A percentile compares a stretch with the other conserved stretches of the same genome.
Evolutionary conservation across 1,284 basidiomycete genomes (phyloP).

Genomic region (Ceratobasidium papillatum): DNA sequence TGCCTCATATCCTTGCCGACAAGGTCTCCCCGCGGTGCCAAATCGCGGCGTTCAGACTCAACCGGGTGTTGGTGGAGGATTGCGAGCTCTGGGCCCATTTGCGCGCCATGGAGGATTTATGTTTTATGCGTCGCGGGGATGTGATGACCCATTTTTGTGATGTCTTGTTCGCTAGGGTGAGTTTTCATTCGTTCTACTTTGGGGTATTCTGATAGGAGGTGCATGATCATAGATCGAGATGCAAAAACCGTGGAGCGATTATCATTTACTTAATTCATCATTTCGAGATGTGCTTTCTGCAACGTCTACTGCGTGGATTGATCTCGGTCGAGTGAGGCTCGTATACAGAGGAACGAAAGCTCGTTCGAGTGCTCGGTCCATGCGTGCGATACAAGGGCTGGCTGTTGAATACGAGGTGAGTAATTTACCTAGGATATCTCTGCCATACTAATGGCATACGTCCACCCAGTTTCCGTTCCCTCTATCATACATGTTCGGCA

Average conservation of each 20-base stretch:
- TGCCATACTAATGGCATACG: neutral
- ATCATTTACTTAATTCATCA: conserved; percentile 82
- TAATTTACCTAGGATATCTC: neutral
- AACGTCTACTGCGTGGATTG: conserved; percentile 65
- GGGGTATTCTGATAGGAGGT: neutral
- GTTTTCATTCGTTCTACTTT: conserved; percentile 43
- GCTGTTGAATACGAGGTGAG: conserved; percentile 73
- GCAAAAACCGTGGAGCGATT: conserved; percentile 77
- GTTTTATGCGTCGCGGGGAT: conserved; percentile 76
- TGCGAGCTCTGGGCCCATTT: conserved; percentile 77
- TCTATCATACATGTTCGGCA: conserved; percentile 78
- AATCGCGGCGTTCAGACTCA: conserved; percentile 64
- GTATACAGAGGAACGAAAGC: conserved; percentile 65
- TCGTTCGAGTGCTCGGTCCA: conserved; percentile 61
- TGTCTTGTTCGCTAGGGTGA: conserved; percentile 74
- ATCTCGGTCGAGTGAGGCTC: conserved; percentile 76
- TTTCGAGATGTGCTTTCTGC: conserved; percentile 73
- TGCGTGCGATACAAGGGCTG: conserved; percentile 68
- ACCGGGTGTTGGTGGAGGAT: conserved; percentile 69
- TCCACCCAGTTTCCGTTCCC: conserved; percentile 69
- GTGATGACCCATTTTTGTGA: conserved; percentile 76
- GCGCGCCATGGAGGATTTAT: conserved; percentile 74
- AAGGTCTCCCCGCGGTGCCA: conserved; percentile 68
- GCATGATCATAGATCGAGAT: conserved; percentile 68
- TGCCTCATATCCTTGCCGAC: conserved; percentile 70